phyloP scores from a whole-genome alignment of 75 land plant species.

The Ceratopteris richardii region DNA sequence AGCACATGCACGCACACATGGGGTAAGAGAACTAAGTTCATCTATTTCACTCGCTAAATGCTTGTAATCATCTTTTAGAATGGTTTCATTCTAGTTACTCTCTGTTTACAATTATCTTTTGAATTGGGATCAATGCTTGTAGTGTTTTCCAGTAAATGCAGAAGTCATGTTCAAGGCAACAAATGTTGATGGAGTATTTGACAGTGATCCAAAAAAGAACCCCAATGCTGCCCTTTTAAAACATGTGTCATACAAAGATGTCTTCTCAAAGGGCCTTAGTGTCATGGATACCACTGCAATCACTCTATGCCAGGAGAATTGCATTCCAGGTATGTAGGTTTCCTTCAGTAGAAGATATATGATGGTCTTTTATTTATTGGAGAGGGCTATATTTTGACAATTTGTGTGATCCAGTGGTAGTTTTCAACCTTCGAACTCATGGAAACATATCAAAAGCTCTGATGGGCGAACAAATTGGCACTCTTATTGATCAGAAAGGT shows the following conservation, averaged over 20 bases:
- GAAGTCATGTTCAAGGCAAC: conserved; percentile 93
- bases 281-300: conserved; percentile 98
- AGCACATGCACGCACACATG: too few species aligned
- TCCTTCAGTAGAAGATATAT: too few species aligned
- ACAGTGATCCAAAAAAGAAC: conserved; percentile 66
- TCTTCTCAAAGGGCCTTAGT: conserved; percentile 67
- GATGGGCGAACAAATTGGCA: conserved; percentile 73
- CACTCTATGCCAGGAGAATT: conserved; percentile 92
- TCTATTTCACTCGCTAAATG: too few species aligned
- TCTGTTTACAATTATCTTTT: too few species aligned
- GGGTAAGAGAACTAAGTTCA: too few species aligned
- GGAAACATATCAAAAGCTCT: conserved; percentile 86
- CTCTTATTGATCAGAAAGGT: conserved; percentile 45
- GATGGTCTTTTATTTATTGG: too few species aligned
- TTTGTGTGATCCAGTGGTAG: conserved; percentile 62
- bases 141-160: conserved; percentile 78
- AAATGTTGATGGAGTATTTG: conserved; percentile 95
- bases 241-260: conserved; percentile 70
- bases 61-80: too few species aligned
- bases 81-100: too few species aligned
- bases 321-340: conserved; percentile 63
- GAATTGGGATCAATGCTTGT: too few species aligned
- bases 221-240: conserved; percentile 65
- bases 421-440: conserved; percentile 71
- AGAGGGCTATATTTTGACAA: too few species aligned